Conservation (phyloP, 164 flowering plant species). For the Vitis labrusca region DNA sequence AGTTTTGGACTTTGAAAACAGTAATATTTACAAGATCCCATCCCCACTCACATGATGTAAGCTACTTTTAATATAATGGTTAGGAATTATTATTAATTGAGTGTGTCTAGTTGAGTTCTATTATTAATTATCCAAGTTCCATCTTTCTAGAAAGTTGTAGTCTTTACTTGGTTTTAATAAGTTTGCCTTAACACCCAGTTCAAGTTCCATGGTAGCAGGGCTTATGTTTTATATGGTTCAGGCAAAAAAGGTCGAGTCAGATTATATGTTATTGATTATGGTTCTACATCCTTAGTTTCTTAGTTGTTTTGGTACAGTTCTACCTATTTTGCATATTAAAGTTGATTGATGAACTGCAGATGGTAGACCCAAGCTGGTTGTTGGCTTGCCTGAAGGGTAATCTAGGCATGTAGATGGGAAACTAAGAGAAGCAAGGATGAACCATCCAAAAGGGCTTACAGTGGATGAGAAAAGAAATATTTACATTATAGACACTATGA, state of each 20-base stretch:
- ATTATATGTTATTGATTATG: background rate
- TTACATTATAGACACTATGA: conserved; percentile 63
- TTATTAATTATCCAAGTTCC: background rate
- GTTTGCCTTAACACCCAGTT: too few relatives aligned
- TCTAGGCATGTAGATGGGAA: conserved; percentile 72
- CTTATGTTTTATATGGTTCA: background rate
- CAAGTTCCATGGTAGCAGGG: too few relatives aligned
- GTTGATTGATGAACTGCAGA: conserved; percentile 33
- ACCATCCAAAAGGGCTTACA: conserved; percentile 64
- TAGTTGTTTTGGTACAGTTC: background rate
- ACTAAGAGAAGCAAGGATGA: conserved; percentile 63
- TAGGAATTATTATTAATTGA: background rate
- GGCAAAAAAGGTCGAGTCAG: background rate
- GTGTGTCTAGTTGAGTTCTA: background rate
- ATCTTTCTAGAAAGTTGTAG: background rate
- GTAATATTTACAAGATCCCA: conserved; percentile 62
- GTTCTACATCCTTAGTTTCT: background rate
- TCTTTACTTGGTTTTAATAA: background rate
- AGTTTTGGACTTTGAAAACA: conserved; percentile 57
- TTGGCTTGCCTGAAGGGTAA: conserved; percentile 70
- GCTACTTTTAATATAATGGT: conserved; percentile 11
- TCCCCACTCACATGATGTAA: conserved; percentile 56
- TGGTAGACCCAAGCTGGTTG: conserved; percentile 61
- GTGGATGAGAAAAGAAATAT: conserved; percentile 67
- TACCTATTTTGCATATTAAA: background rate